Evolutionary conservation across 1,284 basidiomycete species (phyloP), one percentile per base, ranked within the genome.

Genomic region (Ustilago shanxiensis): DNA sequence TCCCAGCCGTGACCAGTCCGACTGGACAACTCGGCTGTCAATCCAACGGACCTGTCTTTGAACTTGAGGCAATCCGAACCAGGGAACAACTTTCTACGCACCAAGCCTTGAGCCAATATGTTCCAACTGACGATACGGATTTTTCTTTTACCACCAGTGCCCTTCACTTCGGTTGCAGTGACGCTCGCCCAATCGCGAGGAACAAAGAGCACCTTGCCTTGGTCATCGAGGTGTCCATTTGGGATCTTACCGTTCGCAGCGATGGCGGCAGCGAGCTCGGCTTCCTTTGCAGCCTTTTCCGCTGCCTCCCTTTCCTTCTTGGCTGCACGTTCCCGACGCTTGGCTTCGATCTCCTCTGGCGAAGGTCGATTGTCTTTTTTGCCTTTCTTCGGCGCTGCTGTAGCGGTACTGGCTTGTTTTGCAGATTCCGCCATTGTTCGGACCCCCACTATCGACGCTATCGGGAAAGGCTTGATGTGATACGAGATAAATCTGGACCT

Each of bases 61-160:
- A 86, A 86, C 75, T 86, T 86, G 39, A 88, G 77, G 54, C 81
- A 84, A 67, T 88, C 87, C n/a, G 82, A 84, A 0, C 86, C 86
- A 0, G 87, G 87, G 64, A 88, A 88, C 7, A 88, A 77, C 53
- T 85, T 85, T 13, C 86, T 74, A 3, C 87, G 82, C 18, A 88
- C 86, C 29, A 88, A 77, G 4, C 86, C 85, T 62, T 87, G 87
- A 0, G 87, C 86, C 3, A 87, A 79, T 63, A 87, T 86, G 61
- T 80, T 81, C 82, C 83, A 84, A 63, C 74, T 79, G 37, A 82
- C 67, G 28, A 82, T 54, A 22, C 69, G 69, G 33, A 78, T 29
- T 53, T 64, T 72, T 18, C 61, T 65, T 39, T 41, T 58, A 6
- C 41, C 5, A 22, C 28, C 20, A 11, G 47, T 9, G 14, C 33